Evolutionary conservation across 1,139 yeast genomes (phyloP), one percentile per base, ranked within the genome.

Genomic region (Scheffersomyces lignicola): DNA sequence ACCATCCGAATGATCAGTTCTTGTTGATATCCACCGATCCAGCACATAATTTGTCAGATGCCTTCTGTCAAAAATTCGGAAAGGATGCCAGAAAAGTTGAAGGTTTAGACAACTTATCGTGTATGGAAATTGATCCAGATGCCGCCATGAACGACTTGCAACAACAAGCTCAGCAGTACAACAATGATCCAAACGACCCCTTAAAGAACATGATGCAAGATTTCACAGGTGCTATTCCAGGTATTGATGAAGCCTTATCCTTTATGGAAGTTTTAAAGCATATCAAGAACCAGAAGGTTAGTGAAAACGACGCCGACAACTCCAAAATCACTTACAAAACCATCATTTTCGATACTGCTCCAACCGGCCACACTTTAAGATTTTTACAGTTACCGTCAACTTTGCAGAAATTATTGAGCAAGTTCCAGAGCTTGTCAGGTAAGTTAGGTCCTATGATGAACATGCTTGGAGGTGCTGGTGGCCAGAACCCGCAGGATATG

Each of bases 101-200:
- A 29, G 97, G 97, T 1, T 75, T 90, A 63, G 57, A 75, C 32
- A 92, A 92, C 57, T 74, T 92, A 52, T 83, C 90, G 29, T 95
- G 97, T 69, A 92, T 92, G 98, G 98, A 92, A 63, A 92, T 92
- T 55, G 98, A 92, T 55, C 97, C 98, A 18, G 84, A 86, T 34
- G 95, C 96, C 3, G 87, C 96, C 31, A 76, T 92, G 73, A 88
- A 86, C 50, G 98, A 92, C 55, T 78, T 90, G 67, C 81, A 85
- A 51, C 82, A 77, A 46, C 79, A 76, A 49, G 74, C 76, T 11
- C 67, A 58, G 37, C 74, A 69, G 49, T 74, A 74, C 50, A 83
- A 80, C 55, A 60, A 65, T 54, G 80, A 74, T 49, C 73, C 79
- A 18, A 76, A 70, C 48, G 67, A 80, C 53, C 88, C 87, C 10